A percentile compares a stretch with the other conserved stretches of the same genome.
phyloP scores from a whole-genome alignment of 345 rosid species.

The Balakata baccata region DNA sequence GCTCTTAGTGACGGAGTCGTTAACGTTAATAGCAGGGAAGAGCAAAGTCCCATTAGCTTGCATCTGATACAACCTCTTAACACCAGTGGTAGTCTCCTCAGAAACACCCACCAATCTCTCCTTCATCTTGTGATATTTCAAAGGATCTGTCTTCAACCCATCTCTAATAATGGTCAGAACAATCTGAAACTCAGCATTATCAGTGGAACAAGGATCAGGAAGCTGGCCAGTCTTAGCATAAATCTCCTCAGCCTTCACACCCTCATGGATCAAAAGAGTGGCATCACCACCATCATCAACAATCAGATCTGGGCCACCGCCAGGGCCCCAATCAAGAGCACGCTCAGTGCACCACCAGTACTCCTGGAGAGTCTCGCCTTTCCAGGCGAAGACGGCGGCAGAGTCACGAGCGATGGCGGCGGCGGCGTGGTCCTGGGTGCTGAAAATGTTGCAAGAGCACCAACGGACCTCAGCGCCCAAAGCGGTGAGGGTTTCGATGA shows the following conservation, averaged over 20 bases:
- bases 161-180: slow-evolving; percentile 71
- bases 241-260: slow-evolving; percentile 85
- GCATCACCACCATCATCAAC: slow-evolving; percentile 96
- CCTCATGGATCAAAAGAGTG: slow-evolving; percentile 84
- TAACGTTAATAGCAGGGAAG: slow-evolving; percentile 88
- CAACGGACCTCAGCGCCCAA: slow-evolving; percentile 86
- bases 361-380: slow-evolving; percentile 90
- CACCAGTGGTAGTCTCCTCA: slow-evolving; percentile 87
- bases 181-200: slow-evolving; percentile 85
- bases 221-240: slow-evolving; percentile 64
- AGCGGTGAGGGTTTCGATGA: slow-evolving; percentile 82
- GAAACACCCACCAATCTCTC: slow-evolving; percentile 81
- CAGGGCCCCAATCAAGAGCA: slow-evolving; percentile 90
- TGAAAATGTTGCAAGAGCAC: slow-evolving; percentile 96
- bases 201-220: slow-evolving; percentile 73
- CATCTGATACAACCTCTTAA: slow-evolving; percentile 90
- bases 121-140: slow-evolving; percentile 71
- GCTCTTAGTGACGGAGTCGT: slow-evolving; percentile 99
- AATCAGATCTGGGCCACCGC: slow-evolving; percentile 80
- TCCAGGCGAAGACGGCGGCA: slow-evolving; percentile 92
- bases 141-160: slow-evolving; percentile 63
- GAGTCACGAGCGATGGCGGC: slow-evolving; percentile 92
- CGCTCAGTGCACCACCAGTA: slow-evolving; percentile 99
- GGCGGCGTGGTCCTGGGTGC: slow-evolving; percentile 92
- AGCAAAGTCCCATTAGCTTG: slow-evolving; percentile 63